Percentiles rank a stretch among this genome's conserved stretches.
phyloP scores from a whole-genome alignment of 129 eudicot species.

The Tagetes erecta region DNA sequence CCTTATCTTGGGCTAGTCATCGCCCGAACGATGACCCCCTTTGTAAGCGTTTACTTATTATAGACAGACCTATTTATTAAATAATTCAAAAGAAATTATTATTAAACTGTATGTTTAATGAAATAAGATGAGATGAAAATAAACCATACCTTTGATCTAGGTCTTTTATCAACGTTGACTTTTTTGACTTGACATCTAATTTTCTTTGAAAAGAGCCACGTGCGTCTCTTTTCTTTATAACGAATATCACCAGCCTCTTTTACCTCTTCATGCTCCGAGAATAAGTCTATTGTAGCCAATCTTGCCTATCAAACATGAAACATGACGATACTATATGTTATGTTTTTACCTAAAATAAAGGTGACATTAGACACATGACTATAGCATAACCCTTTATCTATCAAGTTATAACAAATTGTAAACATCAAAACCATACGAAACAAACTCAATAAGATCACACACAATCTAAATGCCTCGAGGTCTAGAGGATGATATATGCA shows the following conservation, averaged over 20 bases:
- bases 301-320: conserved; percentile 43
- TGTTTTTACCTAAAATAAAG: background rate
- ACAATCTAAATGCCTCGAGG: too few species aligned
- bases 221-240: conserved; percentile 80
- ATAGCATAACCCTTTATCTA: background rate
- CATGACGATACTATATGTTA: background rate
- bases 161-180: conserved; percentile 86
- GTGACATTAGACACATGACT: background rate
- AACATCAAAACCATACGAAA: background rate
- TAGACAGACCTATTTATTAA: too few species aligned
- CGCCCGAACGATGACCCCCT: too few species aligned
- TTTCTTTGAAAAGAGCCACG: conserved; percentile 79
- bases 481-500: too few species aligned
- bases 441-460: too few species aligned
- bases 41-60: too few species aligned
- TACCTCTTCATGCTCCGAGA: conserved; percentile 62
- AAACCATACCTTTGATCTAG: conserved; percentile 74
- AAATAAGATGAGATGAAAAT: background rate
- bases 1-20: too few species aligned
- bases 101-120: background rate
- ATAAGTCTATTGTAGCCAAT: conserved; percentile 73
- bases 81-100: background rate
- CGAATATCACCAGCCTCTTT: conserved; percentile 77
- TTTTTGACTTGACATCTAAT: conserved; percentile 81
- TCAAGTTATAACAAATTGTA: background rate